Percentiles rank a stretch among this genome's conserved stretches.
Evolutionary conservation across 2,329 filamentous ascomycete species (phyloP).

Genomic region (Neonectria ditissima): DNA sequence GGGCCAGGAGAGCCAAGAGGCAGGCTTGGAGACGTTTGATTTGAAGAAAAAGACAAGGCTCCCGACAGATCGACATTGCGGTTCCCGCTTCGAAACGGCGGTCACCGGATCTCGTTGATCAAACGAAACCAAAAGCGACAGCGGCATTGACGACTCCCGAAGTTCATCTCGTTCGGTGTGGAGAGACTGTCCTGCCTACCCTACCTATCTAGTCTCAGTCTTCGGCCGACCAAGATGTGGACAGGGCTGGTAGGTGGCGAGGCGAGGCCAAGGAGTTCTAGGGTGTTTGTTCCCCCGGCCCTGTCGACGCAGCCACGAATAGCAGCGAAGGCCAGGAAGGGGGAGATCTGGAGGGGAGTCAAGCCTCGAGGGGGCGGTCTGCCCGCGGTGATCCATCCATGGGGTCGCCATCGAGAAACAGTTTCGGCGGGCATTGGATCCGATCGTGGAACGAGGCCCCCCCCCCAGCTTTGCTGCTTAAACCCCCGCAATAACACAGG

Average conservation of each 20-base stretch:
- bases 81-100: conserved; percentile 24
- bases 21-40: conserved; percentile 33
- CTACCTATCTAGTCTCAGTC: not conserved
- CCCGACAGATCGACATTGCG: conserved; percentile 40
- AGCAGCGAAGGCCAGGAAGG: conserved; percentile 21
- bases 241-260: not conserved
- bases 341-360: conserved; percentile 17
- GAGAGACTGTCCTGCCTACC: not conserved
- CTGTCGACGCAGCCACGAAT: conserved; percentile 31
- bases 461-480: conserved; percentile 4
- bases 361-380: conserved; percentile 13
- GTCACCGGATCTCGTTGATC: conserved; percentile 24
- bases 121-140: conserved; percentile 10
- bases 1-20: conserved; percentile 34
- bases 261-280: conserved; percentile 19
- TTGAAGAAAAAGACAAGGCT: conserved; percentile 32
- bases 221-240: conserved; percentile 9
- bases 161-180: not conserved
- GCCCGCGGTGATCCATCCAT: conserved; percentile 1
- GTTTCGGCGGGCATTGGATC: conserved; percentile 7
- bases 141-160: conserved; percentile 9
- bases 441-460: conserved; percentile 19
- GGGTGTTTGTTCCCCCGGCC: conserved; percentile 13
- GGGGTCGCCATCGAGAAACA: not conserved
- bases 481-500: conserved; percentile 17